A percentile compares a stretch with the other conserved stretches of the same genome.
These are phyloP conservation scores for Chrysoporthe austroafricana DNA, from an alignment of 2,329 filamentous ascomycete species.

Conservation along the genomic window DNA sequence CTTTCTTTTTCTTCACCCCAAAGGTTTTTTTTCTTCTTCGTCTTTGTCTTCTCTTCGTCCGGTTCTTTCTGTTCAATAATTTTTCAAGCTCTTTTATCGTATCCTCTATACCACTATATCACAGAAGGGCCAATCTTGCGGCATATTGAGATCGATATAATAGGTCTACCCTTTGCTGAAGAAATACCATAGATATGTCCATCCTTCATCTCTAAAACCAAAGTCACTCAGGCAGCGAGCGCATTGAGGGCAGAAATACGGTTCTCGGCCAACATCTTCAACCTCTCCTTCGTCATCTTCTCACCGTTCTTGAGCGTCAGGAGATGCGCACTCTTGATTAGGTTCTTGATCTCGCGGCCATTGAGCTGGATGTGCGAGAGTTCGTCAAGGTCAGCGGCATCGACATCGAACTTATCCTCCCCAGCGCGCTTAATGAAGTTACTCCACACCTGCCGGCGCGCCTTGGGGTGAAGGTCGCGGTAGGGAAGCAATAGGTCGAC, in stretches of 20 bases:
- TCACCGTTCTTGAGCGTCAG: conserved; percentile 38
- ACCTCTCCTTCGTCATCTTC: conserved; percentile 35
- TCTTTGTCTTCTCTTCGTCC: neutral
- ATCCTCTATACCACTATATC: neutral
- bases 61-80: too few species aligned
- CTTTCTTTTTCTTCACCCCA: too few species aligned
- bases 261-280: conserved; percentile 41
- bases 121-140: too few species aligned
- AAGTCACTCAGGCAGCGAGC: conserved; percentile 8
- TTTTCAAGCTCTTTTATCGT: too few species aligned
- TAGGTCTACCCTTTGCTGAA: too few species aligned
- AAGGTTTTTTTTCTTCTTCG: too few species aligned
- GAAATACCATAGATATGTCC: neutral
- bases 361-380: conserved; percentile 49
- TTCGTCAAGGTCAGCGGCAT: conserved; percentile 37
- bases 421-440: conserved; percentile 41
- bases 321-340: conserved; percentile 46
- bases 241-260: conserved; percentile 31
- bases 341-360: conserved; percentile 56
- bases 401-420: conserved; percentile 37
- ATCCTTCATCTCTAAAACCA: neutral
- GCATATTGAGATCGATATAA: too few species aligned
- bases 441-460: conserved; percentile 41
- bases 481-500: conserved; percentile 42
- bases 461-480: conserved; percentile 34